A percentile compares a stretch with the other conserved stretches of the same genome.
phyloP scores from a whole-genome alignment of 202 grass and related monocot genomes.

The Carex sylvatica region DNA sequence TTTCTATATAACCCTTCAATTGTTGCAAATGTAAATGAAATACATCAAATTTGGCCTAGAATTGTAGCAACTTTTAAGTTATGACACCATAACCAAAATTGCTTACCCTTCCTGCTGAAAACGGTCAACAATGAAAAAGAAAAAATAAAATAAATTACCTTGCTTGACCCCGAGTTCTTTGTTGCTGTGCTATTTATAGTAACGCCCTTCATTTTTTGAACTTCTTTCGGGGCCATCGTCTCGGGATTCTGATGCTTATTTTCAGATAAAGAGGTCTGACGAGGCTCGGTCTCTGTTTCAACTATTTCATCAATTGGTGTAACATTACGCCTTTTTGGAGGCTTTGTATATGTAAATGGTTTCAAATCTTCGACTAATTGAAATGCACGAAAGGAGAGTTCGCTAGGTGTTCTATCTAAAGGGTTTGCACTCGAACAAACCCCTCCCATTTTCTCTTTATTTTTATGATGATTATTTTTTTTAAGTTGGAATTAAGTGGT shows the following conservation, averaged over 20 bases:
- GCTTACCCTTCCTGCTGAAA: background rate
- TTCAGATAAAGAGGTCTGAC: conserved; percentile 19
- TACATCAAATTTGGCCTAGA: background rate
- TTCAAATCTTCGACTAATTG: conserved; percentile 30
- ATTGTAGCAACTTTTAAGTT: background rate
- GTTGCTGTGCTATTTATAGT: background rate
- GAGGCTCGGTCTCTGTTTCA: conserved; percentile 7
- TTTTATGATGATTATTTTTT: conserved; percentile 3
- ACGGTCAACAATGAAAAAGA: background rate
- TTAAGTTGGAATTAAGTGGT: conserved; percentile 19
- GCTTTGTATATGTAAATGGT: conserved; percentile 18
- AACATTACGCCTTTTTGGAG: conserved; percentile 1
- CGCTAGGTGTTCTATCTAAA: conserved; percentile 28
- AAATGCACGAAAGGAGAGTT: conserved; percentile 29
- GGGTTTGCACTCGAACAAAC: conserved; percentile 27
- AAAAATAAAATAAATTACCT: background rate
- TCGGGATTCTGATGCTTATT: conserved; percentile 10
- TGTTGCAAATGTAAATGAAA: background rate
- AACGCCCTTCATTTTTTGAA: conserved; percentile 5
- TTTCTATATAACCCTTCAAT: background rate
- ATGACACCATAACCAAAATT: conserved; percentile 12
- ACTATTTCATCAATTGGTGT: conserved; percentile 19
- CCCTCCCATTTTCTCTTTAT: conserved; percentile 20
- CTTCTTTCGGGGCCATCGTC: conserved; percentile 16
- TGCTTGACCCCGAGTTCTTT: conserved; percentile 12